phyloP scores from a whole-genome alignment of 768 basidiomycete species.

The Harrya chromipes region DNA sequence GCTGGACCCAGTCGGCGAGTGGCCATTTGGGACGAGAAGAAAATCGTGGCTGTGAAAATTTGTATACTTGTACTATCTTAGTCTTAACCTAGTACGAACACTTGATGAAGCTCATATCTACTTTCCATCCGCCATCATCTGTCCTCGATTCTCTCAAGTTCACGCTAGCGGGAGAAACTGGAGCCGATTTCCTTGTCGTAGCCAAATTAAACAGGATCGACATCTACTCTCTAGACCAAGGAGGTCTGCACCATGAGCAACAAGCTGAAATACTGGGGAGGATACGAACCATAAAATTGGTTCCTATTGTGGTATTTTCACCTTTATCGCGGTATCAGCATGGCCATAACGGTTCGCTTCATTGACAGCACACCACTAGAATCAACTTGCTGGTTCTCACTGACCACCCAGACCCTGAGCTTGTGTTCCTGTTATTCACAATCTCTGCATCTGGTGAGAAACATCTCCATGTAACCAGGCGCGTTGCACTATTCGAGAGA shows the following conservation, averaged over 20 bases:
- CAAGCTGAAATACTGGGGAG: conserved; percentile 68
- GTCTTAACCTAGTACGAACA: too few species aligned
- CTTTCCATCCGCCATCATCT: conserved; percentile 75
- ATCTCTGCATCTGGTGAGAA: conserved; percentile 33
- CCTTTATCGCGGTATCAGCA: neutral
- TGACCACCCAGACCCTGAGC: conserved; percentile 73
- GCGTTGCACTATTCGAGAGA: conserved; percentile 54
- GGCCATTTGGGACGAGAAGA: too few species aligned
- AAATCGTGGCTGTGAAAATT: too few species aligned
- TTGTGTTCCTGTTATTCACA: conserved; percentile 58
- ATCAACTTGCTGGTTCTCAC: conserved; percentile 60
- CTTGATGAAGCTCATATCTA: conserved; percentile 66
- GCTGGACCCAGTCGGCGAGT: conserved; percentile 4
- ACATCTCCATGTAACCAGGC: conserved; percentile 39
- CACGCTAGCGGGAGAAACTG: conserved; percentile 45
- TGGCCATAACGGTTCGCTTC: conserved; percentile 5
- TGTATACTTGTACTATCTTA: too few species aligned
- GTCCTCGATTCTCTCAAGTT: conserved; percentile 70
- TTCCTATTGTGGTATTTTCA: conserved; percentile 51
- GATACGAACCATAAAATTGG: conserved; percentile 51
- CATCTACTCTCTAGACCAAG: conserved; percentile 59
- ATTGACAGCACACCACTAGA: conserved; percentile 31
- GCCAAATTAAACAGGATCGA: conserved; percentile 66
- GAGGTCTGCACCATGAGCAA: conserved; percentile 60
- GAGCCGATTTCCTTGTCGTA: conserved; percentile 62